Conservation (phyloP, 768 basidiomycete species). For the Lactarius quietus region DNA sequence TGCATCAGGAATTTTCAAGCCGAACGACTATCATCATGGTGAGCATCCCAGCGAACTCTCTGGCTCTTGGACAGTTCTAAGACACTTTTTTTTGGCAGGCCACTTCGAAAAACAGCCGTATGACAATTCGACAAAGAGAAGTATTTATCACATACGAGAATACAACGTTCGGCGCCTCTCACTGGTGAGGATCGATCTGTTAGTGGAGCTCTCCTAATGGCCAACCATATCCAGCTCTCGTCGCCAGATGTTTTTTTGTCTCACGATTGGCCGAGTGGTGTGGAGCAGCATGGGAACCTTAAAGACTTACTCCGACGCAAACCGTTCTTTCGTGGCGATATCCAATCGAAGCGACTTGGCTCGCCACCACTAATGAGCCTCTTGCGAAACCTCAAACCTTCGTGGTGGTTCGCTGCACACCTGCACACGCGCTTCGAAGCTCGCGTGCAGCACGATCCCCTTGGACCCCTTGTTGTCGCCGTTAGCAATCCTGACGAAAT, state of each 20-base stretch:
- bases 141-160: slow-evolving; percentile 88
- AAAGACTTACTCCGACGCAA: slow-evolving; percentile 65
- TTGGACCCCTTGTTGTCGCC: neutral
- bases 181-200: slow-evolving; percentile 47
- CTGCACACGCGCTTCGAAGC: slow-evolving; percentile 87
- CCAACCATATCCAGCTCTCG: slow-evolving; percentile 42
- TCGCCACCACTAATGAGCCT: slow-evolving; percentile 68
- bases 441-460: slow-evolving; percentile 42
- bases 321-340: slow-evolving; percentile 71
- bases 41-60: neutral
- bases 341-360: slow-evolving; percentile 65
- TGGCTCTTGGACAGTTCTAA: slow-evolving; percentile 19
- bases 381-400: slow-evolving; percentile 49
- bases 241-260: slow-evolving; percentile 41
- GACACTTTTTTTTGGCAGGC: slow-evolving; percentile 42
- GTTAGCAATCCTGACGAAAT: slow-evolving; percentile 50
- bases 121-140: slow-evolving; percentile 63
- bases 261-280: slow-evolving; percentile 33
- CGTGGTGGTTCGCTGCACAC: slow-evolving; percentile 94
- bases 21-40: slow-evolving; percentile 70
- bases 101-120: slow-evolving; percentile 84
- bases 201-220: neutral
- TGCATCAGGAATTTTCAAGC: slow-evolving; percentile 88
- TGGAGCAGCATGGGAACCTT: slow-evolving; percentile 79
- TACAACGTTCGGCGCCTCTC: slow-evolving; percentile 78